Conservation (phyloP, 192 early-diverging fungal genomes). For the Backusella australiensis region DNA sequence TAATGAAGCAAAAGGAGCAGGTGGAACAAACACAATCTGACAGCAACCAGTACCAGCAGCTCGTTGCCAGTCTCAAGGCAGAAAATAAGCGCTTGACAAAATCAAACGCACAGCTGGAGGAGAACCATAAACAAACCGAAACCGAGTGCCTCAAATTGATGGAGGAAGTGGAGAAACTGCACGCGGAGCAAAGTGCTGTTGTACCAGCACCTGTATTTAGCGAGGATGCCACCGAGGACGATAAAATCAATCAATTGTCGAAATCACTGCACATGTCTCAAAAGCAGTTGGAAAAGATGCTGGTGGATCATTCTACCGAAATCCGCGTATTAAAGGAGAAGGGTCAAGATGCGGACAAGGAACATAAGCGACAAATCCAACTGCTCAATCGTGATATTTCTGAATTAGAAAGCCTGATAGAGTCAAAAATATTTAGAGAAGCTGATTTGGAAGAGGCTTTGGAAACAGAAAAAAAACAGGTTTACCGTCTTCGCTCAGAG, state of each 20-base stretch:
- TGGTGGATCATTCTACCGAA: conserved; percentile 51
- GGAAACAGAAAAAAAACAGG: conserved; percentile 43
- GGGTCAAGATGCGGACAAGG: conserved; percentile 52
- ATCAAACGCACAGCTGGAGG: conserved; percentile 52
- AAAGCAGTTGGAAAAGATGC: conserved; percentile 41
- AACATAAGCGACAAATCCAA: conserved; percentile 59
- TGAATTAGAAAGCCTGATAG: conserved; percentile 64
- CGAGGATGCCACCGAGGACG: conserved; percentile 4
- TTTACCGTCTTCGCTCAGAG: conserved; percentile 41
- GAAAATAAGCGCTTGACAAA: conserved; percentile 54
- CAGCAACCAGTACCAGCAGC: conserved; percentile 26
- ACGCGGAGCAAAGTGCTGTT: conserved; percentile 39
- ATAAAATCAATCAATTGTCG: conserved; percentile 36
- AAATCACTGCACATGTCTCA: conserved; percentile 42
- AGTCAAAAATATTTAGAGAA: conserved; percentile 74
- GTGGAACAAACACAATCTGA: conserved; percentile 12
- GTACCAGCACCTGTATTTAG: background rate
- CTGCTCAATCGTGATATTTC: conserved; percentile 64
- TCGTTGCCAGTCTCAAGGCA: conserved; percentile 42
- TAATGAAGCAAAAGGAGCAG: conserved; percentile 33
- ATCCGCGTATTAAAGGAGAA: conserved; percentile 48
- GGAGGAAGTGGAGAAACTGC: conserved; percentile 75
- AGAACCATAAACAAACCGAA: conserved; percentile 66
- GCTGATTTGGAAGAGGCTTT: conserved; percentile 63
- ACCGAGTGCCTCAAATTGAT: conserved; percentile 70